These are phyloP conservation scores for Colletotrichum sp. DNA, from an alignment of 2,329 filamentous ascomycete genomes.

Conservation along the genomic window DNA sequence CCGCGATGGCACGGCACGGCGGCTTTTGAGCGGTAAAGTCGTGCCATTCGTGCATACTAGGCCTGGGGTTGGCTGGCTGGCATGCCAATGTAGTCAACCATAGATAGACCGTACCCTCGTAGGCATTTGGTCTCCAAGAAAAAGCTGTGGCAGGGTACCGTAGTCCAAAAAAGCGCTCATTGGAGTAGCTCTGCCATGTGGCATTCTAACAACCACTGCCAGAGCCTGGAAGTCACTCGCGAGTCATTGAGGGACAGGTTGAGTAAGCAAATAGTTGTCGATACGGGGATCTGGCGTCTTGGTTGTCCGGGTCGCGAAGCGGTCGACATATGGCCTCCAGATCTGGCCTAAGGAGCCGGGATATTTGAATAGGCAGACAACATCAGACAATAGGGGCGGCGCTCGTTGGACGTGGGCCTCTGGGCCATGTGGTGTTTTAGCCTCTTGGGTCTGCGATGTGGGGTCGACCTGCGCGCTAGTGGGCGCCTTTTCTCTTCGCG, in stretches of 20 bases:
- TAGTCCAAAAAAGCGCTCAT: not conserved
- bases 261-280: not conserved
- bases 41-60: not conserved
- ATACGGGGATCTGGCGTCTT: not conserved
- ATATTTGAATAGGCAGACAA: not conserved
- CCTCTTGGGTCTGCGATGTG: conserved; percentile 13
- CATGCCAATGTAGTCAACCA: not conserved
- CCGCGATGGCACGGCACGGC: not conserved
- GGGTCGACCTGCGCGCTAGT: not conserved
- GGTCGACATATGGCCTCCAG: not conserved
- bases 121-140: not conserved
- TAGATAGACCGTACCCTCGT: not conserved
- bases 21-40: not conserved
- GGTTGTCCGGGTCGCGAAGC: not conserved
- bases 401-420: not conserved
- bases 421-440: conserved; percentile 18
- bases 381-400: not conserved
- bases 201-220: not conserved
- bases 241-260: conserved; percentile 2
- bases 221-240: not conserved
- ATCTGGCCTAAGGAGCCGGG: not conserved
- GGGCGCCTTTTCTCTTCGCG: not conserved
- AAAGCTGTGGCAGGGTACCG: not conserved
- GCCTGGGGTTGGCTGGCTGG: not conserved
- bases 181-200: not conserved